Evolutionary conservation across 495 filamentous ascomycete species (phyloP), one percentile per base, ranked within the genome.

Genomic region (Cercophora newfieldiana): DNA sequence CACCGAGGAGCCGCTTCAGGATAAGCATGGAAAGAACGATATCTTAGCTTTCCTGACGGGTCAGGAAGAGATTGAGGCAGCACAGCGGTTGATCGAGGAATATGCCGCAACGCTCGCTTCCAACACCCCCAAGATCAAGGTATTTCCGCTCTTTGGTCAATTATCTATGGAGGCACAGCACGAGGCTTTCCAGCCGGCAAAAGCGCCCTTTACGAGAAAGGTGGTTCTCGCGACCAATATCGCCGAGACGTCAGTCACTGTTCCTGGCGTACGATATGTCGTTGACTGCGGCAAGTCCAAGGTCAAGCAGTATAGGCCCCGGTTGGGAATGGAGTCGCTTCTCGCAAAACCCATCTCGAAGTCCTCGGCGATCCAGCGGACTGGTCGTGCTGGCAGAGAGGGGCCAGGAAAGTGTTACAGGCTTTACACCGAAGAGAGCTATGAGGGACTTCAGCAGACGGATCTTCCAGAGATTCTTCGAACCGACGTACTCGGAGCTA

Each of bases 171-270:
- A 84, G 66, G 89, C 89, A 0, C 96, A 99, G 70, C 91, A 96
- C 69, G 83, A 87, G 21, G 91, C 94, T 25, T 99, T 99, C 72
- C 81, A 87, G 25, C 91, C 89, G 6, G 82, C 92, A 28, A 89
- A 91, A 1, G 85, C 86, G 10, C 81, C 82, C 21, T 83, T 81
- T 53, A 96, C 90, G 0, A 85, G 96, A 47, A 99, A 98, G 70
- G 78, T 99, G 7, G 92, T 99, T 12, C 82, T 99, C 2, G 86
- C 93, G 0, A 99, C 96, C 16, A 99, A 99, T 75, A 97, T 99
- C 68, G 96, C 96, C 24, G 96, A 99, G 72, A 98, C 96, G 0
- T 99, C 96, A 1, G 90, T 99, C 61, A 99, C 96, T 0, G 93
- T 99, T 0, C 88, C 94, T 7, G 96, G 96, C 1, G 93, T 99